A percentile compares a stretch with the other conserved stretches of the same genome.
Evolutionary conservation across 2,329 filamentous ascomycete genomes (phyloP).

Genomic region (Verticillium dahliae): DNA sequence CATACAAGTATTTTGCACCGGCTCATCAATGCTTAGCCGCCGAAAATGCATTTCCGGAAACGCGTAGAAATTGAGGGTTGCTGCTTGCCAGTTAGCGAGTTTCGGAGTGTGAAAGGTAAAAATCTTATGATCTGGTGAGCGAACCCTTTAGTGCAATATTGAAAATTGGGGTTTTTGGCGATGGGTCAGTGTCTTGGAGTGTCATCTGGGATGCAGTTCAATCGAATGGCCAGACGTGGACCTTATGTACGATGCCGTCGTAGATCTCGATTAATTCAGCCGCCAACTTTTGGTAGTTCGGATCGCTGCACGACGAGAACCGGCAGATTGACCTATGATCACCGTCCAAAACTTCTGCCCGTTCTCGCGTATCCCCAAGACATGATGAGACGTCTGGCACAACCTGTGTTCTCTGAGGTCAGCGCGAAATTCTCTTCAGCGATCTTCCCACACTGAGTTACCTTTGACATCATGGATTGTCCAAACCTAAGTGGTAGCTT

Average conservation of each 20-base stretch:
- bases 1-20: background rate
- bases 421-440: background rate
- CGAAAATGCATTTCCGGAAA: background rate
- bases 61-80: background rate
- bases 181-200: too few relatives aligned
- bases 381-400: conserved; percentile 12
- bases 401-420: background rate
- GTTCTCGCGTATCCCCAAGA: conserved; percentile 10
- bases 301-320: conserved; percentile 5
- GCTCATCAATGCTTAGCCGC: background rate
- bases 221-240: too few relatives aligned
- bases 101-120: too few relatives aligned
- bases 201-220: too few relatives aligned
- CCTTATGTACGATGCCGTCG: background rate
- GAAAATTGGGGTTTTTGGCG: too few relatives aligned
- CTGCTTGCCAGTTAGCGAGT: too few relatives aligned
- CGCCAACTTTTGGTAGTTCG: conserved; percentile 7
- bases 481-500: conserved; percentile 6
- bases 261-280: conserved; percentile 4
- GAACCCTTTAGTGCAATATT: too few relatives aligned
- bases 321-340: conserved; percentile 14
- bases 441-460: too few relatives aligned
- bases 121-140: too few relatives aligned
- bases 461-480: conserved; percentile 1
- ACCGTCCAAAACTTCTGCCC: conserved; percentile 10